phyloP scores from a whole-genome alignment of 148 eudicot genomes.

The Rhododendron simsii region DNA sequence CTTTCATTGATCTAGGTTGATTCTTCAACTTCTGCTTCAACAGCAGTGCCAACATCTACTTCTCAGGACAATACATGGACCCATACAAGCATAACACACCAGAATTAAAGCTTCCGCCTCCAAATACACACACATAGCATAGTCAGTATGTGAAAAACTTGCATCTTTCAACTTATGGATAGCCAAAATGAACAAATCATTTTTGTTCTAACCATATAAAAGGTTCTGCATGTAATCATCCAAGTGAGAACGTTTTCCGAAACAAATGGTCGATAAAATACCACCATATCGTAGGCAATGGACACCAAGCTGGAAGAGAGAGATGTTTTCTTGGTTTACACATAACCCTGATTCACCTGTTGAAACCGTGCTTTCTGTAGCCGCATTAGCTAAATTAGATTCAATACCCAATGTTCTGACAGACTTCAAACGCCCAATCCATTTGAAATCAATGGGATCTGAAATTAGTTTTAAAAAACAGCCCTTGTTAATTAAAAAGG shows the following conservation, averaged over 20 bases:
- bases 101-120: neutral
- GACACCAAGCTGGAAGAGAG: conserved; percentile 32
- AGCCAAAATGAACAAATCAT: neutral
- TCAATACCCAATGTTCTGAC: neutral
- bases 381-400: neutral
- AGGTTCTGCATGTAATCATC: conserved; percentile 2
- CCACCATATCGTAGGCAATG: conserved; percentile 60
- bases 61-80: neutral
- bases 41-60: neutral
- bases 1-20: neutral
- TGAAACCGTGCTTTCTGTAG: neutral
- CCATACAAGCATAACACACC: neutral
- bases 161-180: neutral
- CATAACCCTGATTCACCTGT: conserved; percentile 5
- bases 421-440: conserved; percentile 30
- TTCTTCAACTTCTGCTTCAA: conserved; percentile 2
- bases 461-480: conserved; percentile 28
- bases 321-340: conserved; percentile 12
- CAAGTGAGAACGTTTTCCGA: conserved; percentile 26
- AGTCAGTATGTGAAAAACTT: neutral
- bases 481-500: conserved; percentile 23
- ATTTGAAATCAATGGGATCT: conserved; percentile 46
- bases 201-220: neutral
- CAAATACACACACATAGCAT: neutral
- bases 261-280: conserved; percentile 40